phyloP scores from a whole-genome alignment of 345 rosid species.

The thale cress (Arabidopsis thaliana) region DNA sequence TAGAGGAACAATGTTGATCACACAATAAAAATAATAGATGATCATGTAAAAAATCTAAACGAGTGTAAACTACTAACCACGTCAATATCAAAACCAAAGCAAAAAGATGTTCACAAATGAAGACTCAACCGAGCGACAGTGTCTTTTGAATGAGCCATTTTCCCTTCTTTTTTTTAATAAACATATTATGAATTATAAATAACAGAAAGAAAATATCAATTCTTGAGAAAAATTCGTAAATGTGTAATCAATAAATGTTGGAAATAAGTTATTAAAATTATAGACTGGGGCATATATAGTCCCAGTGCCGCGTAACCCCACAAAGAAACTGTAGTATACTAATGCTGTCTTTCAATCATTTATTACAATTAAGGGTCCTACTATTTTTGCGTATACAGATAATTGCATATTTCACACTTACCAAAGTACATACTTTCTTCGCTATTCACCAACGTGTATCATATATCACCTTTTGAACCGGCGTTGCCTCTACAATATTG shows the following conservation, averaged over 20 bases:
- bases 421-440: neutral
- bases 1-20: neutral
- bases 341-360: neutral
- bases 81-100: slow-evolving; percentile 9
- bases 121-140: neutral
- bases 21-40: neutral
- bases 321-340: neutral
- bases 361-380: neutral
- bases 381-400: neutral
- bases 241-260: too few relatives aligned
- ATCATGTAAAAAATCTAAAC: neutral
- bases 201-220: too few relatives aligned
- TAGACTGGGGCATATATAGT: too few relatives aligned
- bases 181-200: neutral
- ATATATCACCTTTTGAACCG: neutral
- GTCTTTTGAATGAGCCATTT: slow-evolving; percentile 7
- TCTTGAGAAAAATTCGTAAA: too few relatives aligned
- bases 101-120: slow-evolving; percentile 4
- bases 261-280: too few relatives aligned
- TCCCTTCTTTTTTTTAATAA: neutral
- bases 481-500: too few relatives aligned
- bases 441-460: neutral
- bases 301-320: neutral
- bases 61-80: slow-evolving; percentile 9
- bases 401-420: neutral